Conservation (phyloP, 345 rosid species). For the Erysimum cheiranthoides region DNA sequence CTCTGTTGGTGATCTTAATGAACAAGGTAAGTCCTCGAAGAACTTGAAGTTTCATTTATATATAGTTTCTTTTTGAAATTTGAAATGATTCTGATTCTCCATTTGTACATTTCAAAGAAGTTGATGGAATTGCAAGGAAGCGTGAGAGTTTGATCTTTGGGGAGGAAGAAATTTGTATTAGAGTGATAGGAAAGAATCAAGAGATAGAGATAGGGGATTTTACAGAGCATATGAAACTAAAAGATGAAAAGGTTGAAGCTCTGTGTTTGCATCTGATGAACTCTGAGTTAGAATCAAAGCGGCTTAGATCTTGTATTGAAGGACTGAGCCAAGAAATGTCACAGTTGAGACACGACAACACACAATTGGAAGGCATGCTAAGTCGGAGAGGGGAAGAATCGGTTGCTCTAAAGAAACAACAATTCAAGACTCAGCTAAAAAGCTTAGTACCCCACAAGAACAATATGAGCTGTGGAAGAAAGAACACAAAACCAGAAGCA, state of each 20-base stretch:
- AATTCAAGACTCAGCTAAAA: slow-evolving; percentile 46
- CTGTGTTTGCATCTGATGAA: slow-evolving; percentile 73
- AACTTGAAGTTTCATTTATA: slow-evolving; percentile 13
- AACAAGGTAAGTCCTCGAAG: slow-evolving; percentile 50
- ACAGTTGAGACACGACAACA: slow-evolving; percentile 62
- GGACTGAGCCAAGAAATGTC: slow-evolving; percentile 62
- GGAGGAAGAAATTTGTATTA: slow-evolving; percentile 68
- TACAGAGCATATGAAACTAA: slow-evolving; percentile 74
- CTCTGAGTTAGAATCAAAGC: slow-evolving; percentile 80
- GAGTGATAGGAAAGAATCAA: slow-evolving; percentile 64
- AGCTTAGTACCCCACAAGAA: slow-evolving; percentile 47
- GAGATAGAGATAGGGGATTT: slow-evolving; percentile 72
- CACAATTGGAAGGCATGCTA: slow-evolving; percentile 59
- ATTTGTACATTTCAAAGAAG: slow-evolving; percentile 48
- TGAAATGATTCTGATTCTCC: slow-evolving; percentile 18
- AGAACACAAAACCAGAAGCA: slow-evolving; percentile 48
- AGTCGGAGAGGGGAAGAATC: slow-evolving; percentile 63
- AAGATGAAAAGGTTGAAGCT: slow-evolving; percentile 83
- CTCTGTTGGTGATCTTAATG: slow-evolving; percentile 51
- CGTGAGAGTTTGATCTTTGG: slow-evolving; percentile 62
- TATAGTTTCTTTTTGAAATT: slow-evolving; percentile 8
- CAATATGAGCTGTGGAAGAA: slow-evolving; percentile 45
- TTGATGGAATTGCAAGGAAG: slow-evolving; percentile 54
- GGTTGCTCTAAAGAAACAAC: slow-evolving; percentile 49
- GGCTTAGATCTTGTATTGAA: slow-evolving; percentile 68